A percentile compares a stretch with the other conserved stretches of the same genome.
Conservation (phyloP, 164 flowering plant species). For the Stephania cephalantha region DNA sequence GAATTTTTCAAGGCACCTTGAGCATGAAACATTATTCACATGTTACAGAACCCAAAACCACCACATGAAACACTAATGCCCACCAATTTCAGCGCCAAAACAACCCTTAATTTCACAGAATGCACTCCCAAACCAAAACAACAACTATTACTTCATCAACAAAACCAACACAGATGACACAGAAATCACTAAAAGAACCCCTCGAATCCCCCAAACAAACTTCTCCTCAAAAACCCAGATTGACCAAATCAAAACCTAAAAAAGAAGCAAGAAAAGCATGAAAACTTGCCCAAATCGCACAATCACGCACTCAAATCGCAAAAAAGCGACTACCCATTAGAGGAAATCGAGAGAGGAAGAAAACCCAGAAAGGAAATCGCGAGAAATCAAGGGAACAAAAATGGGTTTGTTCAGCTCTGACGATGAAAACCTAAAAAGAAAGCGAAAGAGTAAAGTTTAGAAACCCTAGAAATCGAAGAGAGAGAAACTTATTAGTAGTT, state of each 20-base stretch:
- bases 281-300: constrained; percentile 7
- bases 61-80: neutral
- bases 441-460: constrained; percentile 13
- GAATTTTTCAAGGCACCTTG: constrained; percentile 50
- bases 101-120: constrained; percentile 7
- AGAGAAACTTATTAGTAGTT: too few species aligned
- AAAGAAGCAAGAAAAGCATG: neutral
- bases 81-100: neutral
- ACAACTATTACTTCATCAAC: constrained; percentile 7
- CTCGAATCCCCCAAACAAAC: neutral
- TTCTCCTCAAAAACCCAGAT: constrained; percentile 1
- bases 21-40: constrained; percentile 43
- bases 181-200: neutral
- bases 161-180: neutral
- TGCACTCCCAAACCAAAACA: constrained; percentile 2
- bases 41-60: constrained; percentile 12
- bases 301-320: neutral
- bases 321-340: constrained; percentile 6
- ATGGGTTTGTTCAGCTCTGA: constrained; percentile 7
- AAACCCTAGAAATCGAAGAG: too few species aligned
- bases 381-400: constrained; percentile 10
- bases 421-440: constrained; percentile 18
- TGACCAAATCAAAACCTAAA: constrained; percentile 3
- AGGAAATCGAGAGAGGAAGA: constrained; percentile 11
- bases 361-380: constrained; percentile 6